Base-by-base conservation (phyloP, 129 eudicot genomes). In the Saussurea involucrata region DNA sequence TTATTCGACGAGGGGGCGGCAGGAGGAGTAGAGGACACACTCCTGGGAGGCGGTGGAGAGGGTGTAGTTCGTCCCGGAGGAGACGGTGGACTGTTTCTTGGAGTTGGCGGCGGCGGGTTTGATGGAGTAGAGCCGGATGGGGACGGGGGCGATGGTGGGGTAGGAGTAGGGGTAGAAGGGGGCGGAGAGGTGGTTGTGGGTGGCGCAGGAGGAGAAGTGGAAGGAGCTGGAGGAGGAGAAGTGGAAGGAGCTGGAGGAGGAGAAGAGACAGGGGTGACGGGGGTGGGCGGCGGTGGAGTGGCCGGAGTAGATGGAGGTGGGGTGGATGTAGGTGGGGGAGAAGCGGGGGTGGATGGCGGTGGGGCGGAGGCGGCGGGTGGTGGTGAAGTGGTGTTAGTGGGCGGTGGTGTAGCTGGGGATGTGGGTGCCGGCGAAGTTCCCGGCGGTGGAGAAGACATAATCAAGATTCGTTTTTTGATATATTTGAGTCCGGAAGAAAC, bases 361-460 rank as follows among this genome's bases (percentile, higher is more conserved):
- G 73, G 71, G 5, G 36, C 33, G 36, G 73, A 28, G 29, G 29
- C 29, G 3, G 29, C 29, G 20, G 87, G 71, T 49, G 83, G 83
- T 2, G 79, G 68, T 0, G 75, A 32, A 11, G 76, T 24, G 13
- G 75, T 55, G 13, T n/a, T n/a, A 3, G 75, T 68, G 17, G 77
- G 40, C 3, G 80, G 42, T 4, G 88, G 49, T 1, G 87, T 66
- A 31, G 85, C 76, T 11, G 79, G 29, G 8, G 84, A 13, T 42
- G 72, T 31, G 11, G 77, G 82, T 5, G 82, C 31, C 63, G 82
- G 82, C 11, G 82, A 71, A 3, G 76, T n/a, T 0, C 13, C 79
- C 55, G 83, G 83, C 72, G 83, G 79, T 8, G 84, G 80, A 34
- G 84, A 60, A 57, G 82, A 69, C 83, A 79, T 79, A 63, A 46